phyloP scores from a whole-genome alignment of 345 rosid genomes.

The Populus ilicifolia region DNA sequence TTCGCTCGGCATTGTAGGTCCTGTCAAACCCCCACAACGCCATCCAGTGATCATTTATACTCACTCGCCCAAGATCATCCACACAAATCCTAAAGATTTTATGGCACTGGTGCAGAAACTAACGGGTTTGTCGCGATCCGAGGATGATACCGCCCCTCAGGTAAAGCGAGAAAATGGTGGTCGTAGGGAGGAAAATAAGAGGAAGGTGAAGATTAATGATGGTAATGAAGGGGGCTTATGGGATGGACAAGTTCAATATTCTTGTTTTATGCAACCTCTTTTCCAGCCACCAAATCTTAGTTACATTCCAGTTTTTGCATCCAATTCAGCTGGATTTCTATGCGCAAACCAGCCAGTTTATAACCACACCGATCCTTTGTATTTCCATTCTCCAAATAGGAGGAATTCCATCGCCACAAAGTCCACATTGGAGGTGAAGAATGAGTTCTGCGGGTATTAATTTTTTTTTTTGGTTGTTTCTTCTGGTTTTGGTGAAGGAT shows the following conservation, averaged over 20 bases:
- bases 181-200: constrained; percentile 15
- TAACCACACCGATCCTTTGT: constrained; percentile 44
- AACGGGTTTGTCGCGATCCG: constrained; percentile 65
- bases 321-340: constrained; percentile 42
- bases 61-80: constrained; percentile 83
- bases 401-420: constrained; percentile 44
- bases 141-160: constrained; percentile 20
- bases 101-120: constrained; percentile 91
- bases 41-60: constrained; percentile 96
- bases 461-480: not conserved
- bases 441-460: constrained; percentile 43
- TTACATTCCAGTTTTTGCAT: constrained; percentile 44
- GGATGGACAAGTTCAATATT: constrained; percentile 45
- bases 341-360: constrained; percentile 42
- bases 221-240: constrained; percentile 50
- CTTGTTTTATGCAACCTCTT: constrained; percentile 37
- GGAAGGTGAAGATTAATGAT: constrained; percentile 20
- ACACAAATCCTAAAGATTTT: constrained; percentile 78
- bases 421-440: constrained; percentile 36
- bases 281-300: constrained; percentile 33
- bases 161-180: constrained; percentile 12
- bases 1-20: not conserved
- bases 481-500: not conserved
- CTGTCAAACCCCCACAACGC: constrained; percentile 41
- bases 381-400: constrained; percentile 38